Evolutionary conservation across 495 filamentous ascomycete species (phyloP).

Genomic region (Hypoxylon crocopeplum): DNA sequence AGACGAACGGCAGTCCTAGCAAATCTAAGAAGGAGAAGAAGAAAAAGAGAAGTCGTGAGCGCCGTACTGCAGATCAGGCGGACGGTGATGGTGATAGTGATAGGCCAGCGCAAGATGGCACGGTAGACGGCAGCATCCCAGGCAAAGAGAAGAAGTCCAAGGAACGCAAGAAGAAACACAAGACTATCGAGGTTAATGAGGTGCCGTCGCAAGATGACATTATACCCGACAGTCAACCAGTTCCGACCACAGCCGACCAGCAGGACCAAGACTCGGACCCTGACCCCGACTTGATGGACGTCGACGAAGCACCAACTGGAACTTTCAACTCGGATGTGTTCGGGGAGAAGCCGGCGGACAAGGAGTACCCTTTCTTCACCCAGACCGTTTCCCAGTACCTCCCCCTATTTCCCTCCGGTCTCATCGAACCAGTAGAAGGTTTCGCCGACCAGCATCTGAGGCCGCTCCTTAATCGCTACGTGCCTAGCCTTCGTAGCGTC

Average conservation of each 20-base stretch:
- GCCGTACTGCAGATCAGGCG: slow-evolving; percentile 10
- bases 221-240: slow-evolving; percentile 7
- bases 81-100: too few species aligned
- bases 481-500: slow-evolving; percentile 52
- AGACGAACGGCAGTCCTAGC: slow-evolving; percentile 11
- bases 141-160: slow-evolving; percentile 40
- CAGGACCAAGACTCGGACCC: slow-evolving; percentile 13
- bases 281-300: slow-evolving; percentile 36
- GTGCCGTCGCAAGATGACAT: slow-evolving; percentile 11
- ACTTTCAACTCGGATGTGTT: slow-evolving; percentile 11
- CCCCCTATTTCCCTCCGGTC: slow-evolving; percentile 53
- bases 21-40: slow-evolving; percentile 27
- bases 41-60: slow-evolving; percentile 35
- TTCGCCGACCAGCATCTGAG: slow-evolving; percentile 53
- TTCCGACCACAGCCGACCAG: slow-evolving; percentile 11
- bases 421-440: slow-evolving; percentile 52
- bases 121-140: slow-evolving; percentile 11
- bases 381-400: slow-evolving; percentile 57
- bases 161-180: slow-evolving; percentile 32
- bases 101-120: slow-evolving; percentile 9
- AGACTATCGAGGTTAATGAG: slow-evolving; percentile 36
- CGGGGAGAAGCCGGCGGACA: slow-evolving; percentile 15
- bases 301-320: slow-evolving; percentile 26
- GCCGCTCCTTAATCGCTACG: slow-evolving; percentile 55
- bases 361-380: slow-evolving; percentile 54